phyloP scores from a whole-genome alignment of 495 filamentous ascomycete genomes.

The Lophiostoma macrostomum region DNA sequence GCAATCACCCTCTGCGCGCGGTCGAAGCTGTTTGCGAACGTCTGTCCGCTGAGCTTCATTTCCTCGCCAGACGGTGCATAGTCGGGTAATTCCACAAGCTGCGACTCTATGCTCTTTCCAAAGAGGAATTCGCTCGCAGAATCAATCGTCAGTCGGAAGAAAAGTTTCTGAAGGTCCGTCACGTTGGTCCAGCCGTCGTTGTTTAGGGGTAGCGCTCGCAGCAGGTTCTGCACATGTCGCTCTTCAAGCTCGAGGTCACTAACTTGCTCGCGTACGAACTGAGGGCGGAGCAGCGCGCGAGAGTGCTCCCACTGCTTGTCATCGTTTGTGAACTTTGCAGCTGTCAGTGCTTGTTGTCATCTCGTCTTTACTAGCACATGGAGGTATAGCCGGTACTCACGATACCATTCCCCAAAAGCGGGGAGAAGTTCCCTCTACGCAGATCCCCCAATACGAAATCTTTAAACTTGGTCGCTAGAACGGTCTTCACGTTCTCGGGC shows the following conservation, averaged over 20 bases:
- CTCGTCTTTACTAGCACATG: not conserved
- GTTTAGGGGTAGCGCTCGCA: slow-evolving; percentile 22
- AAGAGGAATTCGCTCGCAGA: slow-evolving; percentile 81
- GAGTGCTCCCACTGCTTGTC: slow-evolving; percentile 70
- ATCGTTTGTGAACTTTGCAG: slow-evolving; percentile 63
- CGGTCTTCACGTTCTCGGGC: slow-evolving; percentile 82
- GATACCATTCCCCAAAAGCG: slow-evolving; percentile 37
- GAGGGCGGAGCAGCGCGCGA: slow-evolving; percentile 74
- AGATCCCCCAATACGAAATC: slow-evolving; percentile 54
- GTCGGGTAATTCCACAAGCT: slow-evolving; percentile 31
- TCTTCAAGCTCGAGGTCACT: slow-evolving; percentile 79
- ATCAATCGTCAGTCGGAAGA: slow-evolving; percentile 82
- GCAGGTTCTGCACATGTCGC: slow-evolving; percentile 54
- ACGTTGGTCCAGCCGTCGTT: slow-evolving; percentile 44
- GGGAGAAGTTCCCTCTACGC: slow-evolving; percentile 33
- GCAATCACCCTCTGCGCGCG: slow-evolving; percentile 25
- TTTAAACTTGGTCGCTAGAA: slow-evolving; percentile 77
- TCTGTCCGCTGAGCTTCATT: slow-evolving; percentile 12
- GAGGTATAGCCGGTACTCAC: slow-evolving; percentile 15
- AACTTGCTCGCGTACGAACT: slow-evolving; percentile 79
- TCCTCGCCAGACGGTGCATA: not conserved
- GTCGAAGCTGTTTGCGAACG: slow-evolving; percentile 37
- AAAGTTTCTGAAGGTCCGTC: slow-evolving; percentile 66
- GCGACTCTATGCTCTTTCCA: slow-evolving; percentile 68
- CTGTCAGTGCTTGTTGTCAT: not conserved